Percentiles rank a stretch among this genome's conserved stretches.
phyloP scores from a whole-genome alignment of 2,329 filamentous ascomycete species.

The Ophiocordyceps unilateralis region DNA sequence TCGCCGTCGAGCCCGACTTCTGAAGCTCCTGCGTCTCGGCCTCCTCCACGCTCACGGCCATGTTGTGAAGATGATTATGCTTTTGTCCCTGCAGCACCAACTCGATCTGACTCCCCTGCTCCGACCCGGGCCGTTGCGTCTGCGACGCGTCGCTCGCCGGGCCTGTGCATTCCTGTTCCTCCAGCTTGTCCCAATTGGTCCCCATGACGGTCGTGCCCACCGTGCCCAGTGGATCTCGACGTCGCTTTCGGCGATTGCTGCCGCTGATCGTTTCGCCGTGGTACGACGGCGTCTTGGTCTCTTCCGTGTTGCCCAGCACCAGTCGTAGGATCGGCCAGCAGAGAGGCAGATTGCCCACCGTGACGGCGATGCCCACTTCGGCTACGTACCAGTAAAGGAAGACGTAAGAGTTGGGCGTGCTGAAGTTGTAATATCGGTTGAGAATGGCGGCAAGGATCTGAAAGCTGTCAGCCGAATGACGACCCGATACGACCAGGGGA shows the following conservation, averaged over 20 bases:
- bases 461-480: background rate
- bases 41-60: constrained; percentile 4
- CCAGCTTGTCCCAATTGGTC: constrained; percentile 13
- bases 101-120: constrained; percentile 14
- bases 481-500: background rate
- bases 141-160: background rate
- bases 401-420: constrained; percentile 32
- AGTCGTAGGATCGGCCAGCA: constrained; percentile 38
- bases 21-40: background rate
- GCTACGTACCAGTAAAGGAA: constrained; percentile 45
- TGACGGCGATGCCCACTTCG: constrained; percentile 39
- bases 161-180: constrained; percentile 8
- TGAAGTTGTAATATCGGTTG: constrained; percentile 46
- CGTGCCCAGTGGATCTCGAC: constrained; percentile 3
- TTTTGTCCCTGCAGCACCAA: constrained; percentile 7
- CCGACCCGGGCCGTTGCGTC: background rate
- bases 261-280: constrained; percentile 6
- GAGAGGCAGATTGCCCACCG: constrained; percentile 43
- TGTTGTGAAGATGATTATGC: constrained; percentile 3
- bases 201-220: constrained; percentile 6
- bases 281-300: constrained; percentile 9
- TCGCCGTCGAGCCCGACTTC: too few species aligned
- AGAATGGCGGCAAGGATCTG: constrained; percentile 39
- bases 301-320: constrained; percentile 11
- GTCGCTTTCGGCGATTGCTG: constrained; percentile 2